Evolutionary conservation across 148 eudicot species (phyloP).

Genomic region (Dianthus caryophyllus): DNA sequence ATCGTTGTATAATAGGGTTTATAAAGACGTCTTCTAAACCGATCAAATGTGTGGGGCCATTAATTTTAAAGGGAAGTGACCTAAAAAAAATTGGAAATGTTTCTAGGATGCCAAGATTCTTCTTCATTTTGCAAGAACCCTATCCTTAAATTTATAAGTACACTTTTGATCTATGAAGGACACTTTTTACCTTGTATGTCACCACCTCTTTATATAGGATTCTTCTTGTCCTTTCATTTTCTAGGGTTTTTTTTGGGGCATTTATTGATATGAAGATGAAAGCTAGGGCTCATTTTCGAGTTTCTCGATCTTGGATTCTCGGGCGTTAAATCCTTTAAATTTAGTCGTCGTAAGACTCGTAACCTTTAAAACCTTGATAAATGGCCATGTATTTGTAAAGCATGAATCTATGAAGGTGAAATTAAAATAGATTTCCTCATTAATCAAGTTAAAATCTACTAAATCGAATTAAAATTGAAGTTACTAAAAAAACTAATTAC

Average conservation of each 20-base stretch:
- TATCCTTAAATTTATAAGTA: slow-evolving; percentile 10
- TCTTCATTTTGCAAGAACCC: slow-evolving; percentile 5
- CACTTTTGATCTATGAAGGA: slow-evolving; percentile 4
- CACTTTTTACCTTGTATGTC: slow-evolving; percentile 8
- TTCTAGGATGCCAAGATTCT: slow-evolving; percentile 1
- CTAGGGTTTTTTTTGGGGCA: background rate
- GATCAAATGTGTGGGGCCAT: too few species aligned
- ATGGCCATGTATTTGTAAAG: too few species aligned
- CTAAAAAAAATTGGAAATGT: slow-evolving; percentile 6
- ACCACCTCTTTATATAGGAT: background rate
- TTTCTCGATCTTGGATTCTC: background rate
- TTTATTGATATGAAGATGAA: background rate
- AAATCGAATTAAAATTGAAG: background rate
- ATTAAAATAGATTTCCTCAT: background rate
- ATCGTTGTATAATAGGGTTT: too few species aligned
- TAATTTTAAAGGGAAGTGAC: background rate
- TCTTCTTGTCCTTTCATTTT: background rate
- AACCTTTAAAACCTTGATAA: too few species aligned
- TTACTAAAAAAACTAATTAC: background rate
- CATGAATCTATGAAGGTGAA: too few species aligned
- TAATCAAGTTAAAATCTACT: background rate
- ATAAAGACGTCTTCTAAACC: too few species aligned
- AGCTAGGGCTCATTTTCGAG: background rate
- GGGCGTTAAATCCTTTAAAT: background rate
- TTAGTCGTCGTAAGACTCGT: background rate